Evolutionary conservation across 2,329 filamentous ascomycete genomes (phyloP), one percentile per base, ranked within the genome.

Genomic region (Alternaria consortialis): DNA sequence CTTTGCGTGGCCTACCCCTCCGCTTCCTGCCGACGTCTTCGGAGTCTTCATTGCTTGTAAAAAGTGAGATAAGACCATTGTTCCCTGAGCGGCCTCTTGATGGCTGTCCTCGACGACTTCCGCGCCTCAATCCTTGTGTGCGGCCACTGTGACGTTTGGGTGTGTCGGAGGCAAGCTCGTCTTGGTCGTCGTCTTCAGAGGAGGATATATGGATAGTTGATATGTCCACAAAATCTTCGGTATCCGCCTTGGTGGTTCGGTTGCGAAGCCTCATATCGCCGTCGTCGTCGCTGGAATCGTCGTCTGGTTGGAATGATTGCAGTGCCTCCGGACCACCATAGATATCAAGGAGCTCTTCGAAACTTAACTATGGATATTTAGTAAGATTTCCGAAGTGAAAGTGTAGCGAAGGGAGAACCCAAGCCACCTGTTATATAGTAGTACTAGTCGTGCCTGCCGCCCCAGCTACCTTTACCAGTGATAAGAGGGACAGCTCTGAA

Each of bases 281-380:
- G 29, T 65, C 60, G 47, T 56, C 57, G 17, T 62, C 57, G 44
- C 61, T 70, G 20, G 60, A 56, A 53, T 70, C 67, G 60, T 71
- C 53, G 48, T 69, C 51, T n/a, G 69, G 57, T 31, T 79, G 74
- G 67, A 81, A 84, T 15, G 74, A 65, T 36, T 81, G 71, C 23
- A 86, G 74, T 17, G 83, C 83, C 61, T 78, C 75, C 47, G 76
- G 69, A 17, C 85, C 85, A 71, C 85, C 83, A 9, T 80, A 72
- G 29, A 83, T 76, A 3, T 74, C 63, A 12, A 84, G 65, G 4
- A 87, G 75, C 32, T 81, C 73, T 34, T 83, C 75, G 32, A 83
- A 80, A 13, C 79, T 68, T 11, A 86, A 73, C 85, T 87, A 23
- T 8, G 15, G 34, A 53, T 31, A 46, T 29, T 43, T n/a, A 47